A percentile compares a stretch with the other conserved stretches of the same genome.
phyloP scores from a whole-genome alignment of 2,329 filamentous ascomycete species.

The Cephalotrichum gorgonifer region DNA sequence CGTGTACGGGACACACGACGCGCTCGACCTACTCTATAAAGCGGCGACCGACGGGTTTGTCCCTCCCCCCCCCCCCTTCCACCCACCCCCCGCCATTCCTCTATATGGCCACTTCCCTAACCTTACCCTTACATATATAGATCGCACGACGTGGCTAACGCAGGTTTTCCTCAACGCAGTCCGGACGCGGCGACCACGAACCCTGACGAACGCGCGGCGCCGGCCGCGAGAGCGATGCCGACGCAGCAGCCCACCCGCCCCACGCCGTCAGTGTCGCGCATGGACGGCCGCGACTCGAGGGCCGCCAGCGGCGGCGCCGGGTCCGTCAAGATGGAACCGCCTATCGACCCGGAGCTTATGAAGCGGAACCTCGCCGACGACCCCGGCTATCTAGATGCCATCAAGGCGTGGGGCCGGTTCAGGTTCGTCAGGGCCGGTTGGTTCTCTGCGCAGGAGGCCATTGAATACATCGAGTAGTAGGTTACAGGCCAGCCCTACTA shows the following conservation, averaged over 20 bases:
- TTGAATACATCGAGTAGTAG: constrained; percentile 88
- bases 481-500: constrained; percentile 16
- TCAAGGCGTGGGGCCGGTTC: constrained; percentile 83
- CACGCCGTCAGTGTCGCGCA: neutral
- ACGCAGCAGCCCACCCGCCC: neutral
- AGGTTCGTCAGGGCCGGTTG: constrained; percentile 93
- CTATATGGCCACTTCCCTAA: neutral
- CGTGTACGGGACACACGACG: constrained; percentile 87
- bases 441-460: constrained; percentile 89
- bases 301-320: neutral
- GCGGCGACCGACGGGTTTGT: constrained; percentile 58
- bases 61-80: constrained; percentile 3
- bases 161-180: neutral
- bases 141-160: too few relatives aligned
- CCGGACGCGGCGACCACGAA: neutral
- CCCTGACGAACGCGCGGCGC: neutral
- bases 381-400: constrained; percentile 54
- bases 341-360: constrained; percentile 35
- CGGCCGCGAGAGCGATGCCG: neutral
- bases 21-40: constrained; percentile 82
- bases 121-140: neutral
- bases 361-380: constrained; percentile 34
- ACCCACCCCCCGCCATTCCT: constrained; percentile 2
- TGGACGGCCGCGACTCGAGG: constrained; percentile 2
- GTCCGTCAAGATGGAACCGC: constrained; percentile 18